These are phyloP conservation scores for Linderina pennispora DNA, from an alignment of 192 early-diverging fungal genomes.

Conservation along the genomic window DNA sequence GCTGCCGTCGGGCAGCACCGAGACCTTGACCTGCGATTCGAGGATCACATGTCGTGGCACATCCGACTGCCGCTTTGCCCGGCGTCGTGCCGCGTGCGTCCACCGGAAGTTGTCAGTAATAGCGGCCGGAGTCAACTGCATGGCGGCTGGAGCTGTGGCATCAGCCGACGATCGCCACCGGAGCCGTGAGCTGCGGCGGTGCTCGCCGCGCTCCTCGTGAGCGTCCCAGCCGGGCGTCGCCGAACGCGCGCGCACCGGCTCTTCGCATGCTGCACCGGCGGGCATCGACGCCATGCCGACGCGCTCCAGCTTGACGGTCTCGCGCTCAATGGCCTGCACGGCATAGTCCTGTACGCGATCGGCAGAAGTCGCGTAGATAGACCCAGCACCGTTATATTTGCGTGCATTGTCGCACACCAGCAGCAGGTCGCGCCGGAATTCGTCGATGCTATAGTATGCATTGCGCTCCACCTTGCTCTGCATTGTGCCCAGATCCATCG, in stretches of 20 bases:
- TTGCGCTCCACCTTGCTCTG: slow-evolving; percentile 58
- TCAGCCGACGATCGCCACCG: slow-evolving; percentile 23
- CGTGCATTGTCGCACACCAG: slow-evolving; percentile 76
- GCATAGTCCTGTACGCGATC: slow-evolving; percentile 73
- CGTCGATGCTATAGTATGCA: slow-evolving; percentile 58
- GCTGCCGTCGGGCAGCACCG: slow-evolving; percentile 27
- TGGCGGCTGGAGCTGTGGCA: neutral
- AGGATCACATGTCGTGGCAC: slow-evolving; percentile 17
- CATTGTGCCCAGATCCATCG: slow-evolving; percentile 95
- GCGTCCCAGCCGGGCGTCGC: slow-evolving; percentile 12
- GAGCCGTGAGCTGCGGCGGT: slow-evolving; percentile 25
- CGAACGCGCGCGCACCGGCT: slow-evolving; percentile 3
- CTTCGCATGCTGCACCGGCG: no score
- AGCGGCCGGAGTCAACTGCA: slow-evolving; percentile 14
- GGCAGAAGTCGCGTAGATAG: slow-evolving; percentile 73
- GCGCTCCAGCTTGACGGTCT: slow-evolving; percentile 37
- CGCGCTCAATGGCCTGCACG: slow-evolving; percentile 61
- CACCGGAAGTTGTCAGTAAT: slow-evolving; percentile 37
- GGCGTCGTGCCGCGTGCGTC: slow-evolving; percentile 10
- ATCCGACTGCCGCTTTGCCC: slow-evolving; percentile 1
- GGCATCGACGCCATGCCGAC: slow-evolving; percentile 22
- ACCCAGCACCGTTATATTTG: slow-evolving; percentile 77
- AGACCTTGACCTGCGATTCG: slow-evolving; percentile 20
- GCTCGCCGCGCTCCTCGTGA: slow-evolving; percentile 11
- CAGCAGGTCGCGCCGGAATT: slow-evolving; percentile 71